Evolutionary conservation across 495 filamentous ascomycete genomes (phyloP).

Genomic region (Symbiotaphrina buchneri): DNA sequence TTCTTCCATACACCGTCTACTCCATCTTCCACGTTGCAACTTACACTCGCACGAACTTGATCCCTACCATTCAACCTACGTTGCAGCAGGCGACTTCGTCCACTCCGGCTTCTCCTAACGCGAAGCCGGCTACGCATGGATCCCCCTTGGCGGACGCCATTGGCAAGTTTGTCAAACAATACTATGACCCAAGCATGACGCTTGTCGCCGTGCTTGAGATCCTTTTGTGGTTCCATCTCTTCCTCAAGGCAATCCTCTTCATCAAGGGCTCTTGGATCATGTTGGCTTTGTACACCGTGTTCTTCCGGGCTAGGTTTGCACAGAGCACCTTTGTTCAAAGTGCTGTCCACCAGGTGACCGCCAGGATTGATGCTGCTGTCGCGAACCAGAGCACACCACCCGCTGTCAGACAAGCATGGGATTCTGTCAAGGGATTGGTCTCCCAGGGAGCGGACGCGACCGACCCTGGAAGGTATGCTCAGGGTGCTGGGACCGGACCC

Average conservation of each 20-base stretch:
- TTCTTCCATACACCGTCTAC: constrained; percentile 90
- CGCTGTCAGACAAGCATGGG: constrained; percentile 64
- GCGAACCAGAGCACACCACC: constrained; percentile 78
- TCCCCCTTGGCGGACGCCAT: constrained; percentile 59
- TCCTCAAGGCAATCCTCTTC: constrained; percentile 63
- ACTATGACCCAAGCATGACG: constrained; percentile 53
- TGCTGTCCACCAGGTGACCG: constrained; percentile 47
- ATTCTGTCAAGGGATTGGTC: constrained; percentile 46
- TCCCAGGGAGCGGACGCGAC: constrained; percentile 58
- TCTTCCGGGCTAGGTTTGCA: constrained; percentile 73
- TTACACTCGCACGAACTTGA: constrained; percentile 46
- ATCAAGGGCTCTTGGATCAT: constrained; percentile 78
- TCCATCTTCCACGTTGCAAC: constrained; percentile 95
- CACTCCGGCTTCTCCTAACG: constrained; percentile 29
- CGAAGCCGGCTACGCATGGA: constrained; percentile 36
- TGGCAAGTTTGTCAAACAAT: constrained; percentile 85
- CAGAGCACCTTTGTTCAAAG: constrained; percentile 84
- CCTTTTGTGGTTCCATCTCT: constrained; percentile 59
- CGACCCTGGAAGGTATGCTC: constrained; percentile 47
- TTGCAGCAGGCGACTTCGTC: not conserved
- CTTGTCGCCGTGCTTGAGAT: constrained; percentile 22
- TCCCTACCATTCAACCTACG: constrained; percentile 27
- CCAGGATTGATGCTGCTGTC: constrained; percentile 55
- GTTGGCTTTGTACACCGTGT: constrained; percentile 62
- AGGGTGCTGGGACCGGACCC: constrained; percentile 20